Evolutionary conservation across 2,329 filamentous ascomycete species (phyloP), one percentile per base, ranked within the genome.

Genomic region (Colletotrichum cereale): DNA sequence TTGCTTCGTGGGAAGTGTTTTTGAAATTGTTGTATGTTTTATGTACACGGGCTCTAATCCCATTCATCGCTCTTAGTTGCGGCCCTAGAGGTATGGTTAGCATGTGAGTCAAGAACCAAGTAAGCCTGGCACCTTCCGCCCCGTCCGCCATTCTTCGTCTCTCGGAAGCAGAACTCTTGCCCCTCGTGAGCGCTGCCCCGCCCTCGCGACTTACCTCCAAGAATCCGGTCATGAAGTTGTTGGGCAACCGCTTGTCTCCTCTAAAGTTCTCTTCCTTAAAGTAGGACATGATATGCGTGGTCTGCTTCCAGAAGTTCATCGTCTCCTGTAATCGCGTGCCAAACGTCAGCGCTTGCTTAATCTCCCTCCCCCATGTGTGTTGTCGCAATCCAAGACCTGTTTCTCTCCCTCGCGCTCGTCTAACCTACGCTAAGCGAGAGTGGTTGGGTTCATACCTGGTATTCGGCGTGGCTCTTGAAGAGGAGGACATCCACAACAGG

Each of bases 281-380:
- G 84, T 97, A 99, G 78, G 96, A 95, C 89, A 99, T 94, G 77
- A 99, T 89, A 82, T 99, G 96, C 74, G 93, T 93, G 73, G 95
- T 88, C 84, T 99, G 96, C 85, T 98, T 97, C 96, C 96, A 99
- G 88, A 93, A 99, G 86, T 99, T 99, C 87, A 99, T 90, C 65
- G 93, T 99, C 88, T 99, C 96, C 95, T 98, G 77, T 68, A 62
- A 40, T 18, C 5, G 34, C 3, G 24, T 18, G 6, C 12, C 8
- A 11, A 3, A 16, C 16, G 44, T 60, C 47, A 61, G 65, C 48
- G 14, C 21, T 29, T 5, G 14, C 42, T 34, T 38, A 24, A 5
- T 29, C 36, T n/a, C 26, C 34, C 3, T 31, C 18, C 18, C 48
- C 16, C 26, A n/a, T n/a, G 12, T 44, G 21, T 52, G 31, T 52